Percentiles rank a stretch among this genome's conserved stretches.
These are phyloP conservation scores for Hypoxylon sp. DNA, from an alignment of 2,329 filamentous ascomycete genomes.

Conservation along the genomic window DNA sequence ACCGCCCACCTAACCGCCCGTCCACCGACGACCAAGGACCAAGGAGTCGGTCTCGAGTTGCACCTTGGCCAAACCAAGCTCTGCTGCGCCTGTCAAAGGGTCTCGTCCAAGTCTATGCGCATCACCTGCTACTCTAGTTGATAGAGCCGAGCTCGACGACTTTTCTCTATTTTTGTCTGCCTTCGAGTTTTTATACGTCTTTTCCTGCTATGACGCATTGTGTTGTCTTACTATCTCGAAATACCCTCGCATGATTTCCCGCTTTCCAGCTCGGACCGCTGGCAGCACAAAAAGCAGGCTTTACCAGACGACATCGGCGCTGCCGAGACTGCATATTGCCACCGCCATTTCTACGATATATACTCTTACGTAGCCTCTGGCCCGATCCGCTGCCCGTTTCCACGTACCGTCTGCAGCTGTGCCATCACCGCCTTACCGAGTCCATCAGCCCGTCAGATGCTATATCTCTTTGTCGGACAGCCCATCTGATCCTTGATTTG, in stretches of 20 bases:
- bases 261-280: slow-evolving; percentile 17
- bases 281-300: slow-evolving; percentile 22
- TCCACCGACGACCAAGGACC: neutral
- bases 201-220: slow-evolving; percentile 32
- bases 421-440: slow-evolving; percentile 24
- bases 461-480: slow-evolving; percentile 24
- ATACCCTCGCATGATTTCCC: slow-evolving; percentile 32
- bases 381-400: slow-evolving; percentile 15
- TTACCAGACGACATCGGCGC: slow-evolving; percentile 32
- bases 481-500: slow-evolving; percentile 15
- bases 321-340: slow-evolving; percentile 37
- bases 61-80: neutral
- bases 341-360: slow-evolving; percentile 35
- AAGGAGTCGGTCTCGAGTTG: neutral
- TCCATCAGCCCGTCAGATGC: slow-evolving; percentile 27
- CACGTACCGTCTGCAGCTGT: slow-evolving; percentile 17
- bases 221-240: slow-evolving; percentile 30
- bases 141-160: neutral
- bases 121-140: neutral
- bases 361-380: slow-evolving; percentile 19
- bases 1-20: too few relatives aligned
- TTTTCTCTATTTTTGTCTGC: slow-evolving; percentile 10
- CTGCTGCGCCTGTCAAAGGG: neutral
- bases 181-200: slow-evolving; percentile 30
- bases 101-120: neutral